Conservation (phyloP, 768 basidiomycete genomes). For the Hirschioporus abietinus region DNA sequence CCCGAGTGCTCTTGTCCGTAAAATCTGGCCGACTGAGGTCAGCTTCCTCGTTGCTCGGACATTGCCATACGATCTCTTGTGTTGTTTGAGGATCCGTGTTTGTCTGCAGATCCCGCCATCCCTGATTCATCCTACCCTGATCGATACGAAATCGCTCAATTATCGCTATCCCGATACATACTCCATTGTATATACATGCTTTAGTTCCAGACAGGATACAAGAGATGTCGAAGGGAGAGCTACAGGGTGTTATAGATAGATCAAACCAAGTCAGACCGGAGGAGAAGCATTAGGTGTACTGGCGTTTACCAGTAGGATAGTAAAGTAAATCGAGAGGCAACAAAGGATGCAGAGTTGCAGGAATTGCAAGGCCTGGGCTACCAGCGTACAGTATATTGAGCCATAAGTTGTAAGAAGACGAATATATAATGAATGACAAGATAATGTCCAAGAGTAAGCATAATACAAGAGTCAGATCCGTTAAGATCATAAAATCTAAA, state of each 20-base stretch:
- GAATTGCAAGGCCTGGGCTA: background rate
- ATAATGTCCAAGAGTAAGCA: background rate
- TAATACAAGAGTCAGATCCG: background rate
- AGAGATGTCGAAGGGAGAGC: background rate
- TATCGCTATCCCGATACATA: background rate
- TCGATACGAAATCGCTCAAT: background rate
- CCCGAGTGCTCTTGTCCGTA: too few relatives aligned
- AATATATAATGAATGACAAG: conserved; percentile 1
- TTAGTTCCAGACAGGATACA: background rate
- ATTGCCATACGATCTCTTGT: background rate
- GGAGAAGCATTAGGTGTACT: background rate
- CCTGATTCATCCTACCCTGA: background rate
- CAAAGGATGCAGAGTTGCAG: background rate
- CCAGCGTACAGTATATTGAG: background rate
- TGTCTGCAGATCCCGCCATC: background rate
- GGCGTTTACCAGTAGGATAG: background rate
- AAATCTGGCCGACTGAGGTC: background rate
- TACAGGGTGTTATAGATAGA: background rate
- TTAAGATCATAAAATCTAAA: background rate
- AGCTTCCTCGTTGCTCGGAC: background rate
- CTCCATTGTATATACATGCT: background rate
- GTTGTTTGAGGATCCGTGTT: background rate
- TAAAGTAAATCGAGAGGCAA: background rate
- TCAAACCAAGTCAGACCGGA: background rate
- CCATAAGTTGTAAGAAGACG: background rate